These are phyloP conservation scores for Glycine soja DNA, from an alignment of 306 rosid genomes.

Conservation along the genomic window DNA sequence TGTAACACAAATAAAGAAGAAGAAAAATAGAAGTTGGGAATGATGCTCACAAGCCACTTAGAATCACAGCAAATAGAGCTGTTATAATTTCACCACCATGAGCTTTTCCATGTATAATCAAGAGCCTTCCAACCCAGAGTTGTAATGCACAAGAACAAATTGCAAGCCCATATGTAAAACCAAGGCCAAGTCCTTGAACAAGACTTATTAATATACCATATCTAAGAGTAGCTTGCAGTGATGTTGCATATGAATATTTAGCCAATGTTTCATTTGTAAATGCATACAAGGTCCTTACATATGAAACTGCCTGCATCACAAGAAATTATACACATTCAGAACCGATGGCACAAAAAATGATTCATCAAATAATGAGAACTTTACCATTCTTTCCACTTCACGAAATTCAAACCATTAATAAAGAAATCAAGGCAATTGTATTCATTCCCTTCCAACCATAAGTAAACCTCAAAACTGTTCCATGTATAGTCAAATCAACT, in stretches of 20 bases:
- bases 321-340: constrained; percentile 49
- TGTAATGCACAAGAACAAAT: constrained; percentile 99
- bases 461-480: constrained; percentile 18
- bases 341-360: constrained; percentile 23
- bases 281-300: constrained; percentile 87
- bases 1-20: neutral
- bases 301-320: constrained; percentile 89
- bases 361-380: constrained; percentile 38
- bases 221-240: constrained; percentile 97
- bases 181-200: constrained; percentile 99
- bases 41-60: constrained; percentile 96
- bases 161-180: constrained; percentile 99
- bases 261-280: constrained; percentile 98
- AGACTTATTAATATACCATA: constrained; percentile 98
- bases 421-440: constrained; percentile 15
- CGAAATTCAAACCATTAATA: constrained; percentile 39
- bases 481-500: neutral
- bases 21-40: constrained; percentile 17
- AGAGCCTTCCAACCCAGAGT: constrained; percentile 98
- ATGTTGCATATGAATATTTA: constrained; percentile 97
- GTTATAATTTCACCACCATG: constrained; percentile 98
- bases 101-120: constrained; percentile 64
- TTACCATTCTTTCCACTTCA: constrained; percentile 30
- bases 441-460: constrained; percentile 35
- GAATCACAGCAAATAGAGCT: constrained; percentile 93